Evolutionary conservation across 2,329 filamentous ascomycete species (phyloP).

Genomic region (Coniosporium tulheliwenetii): DNA sequence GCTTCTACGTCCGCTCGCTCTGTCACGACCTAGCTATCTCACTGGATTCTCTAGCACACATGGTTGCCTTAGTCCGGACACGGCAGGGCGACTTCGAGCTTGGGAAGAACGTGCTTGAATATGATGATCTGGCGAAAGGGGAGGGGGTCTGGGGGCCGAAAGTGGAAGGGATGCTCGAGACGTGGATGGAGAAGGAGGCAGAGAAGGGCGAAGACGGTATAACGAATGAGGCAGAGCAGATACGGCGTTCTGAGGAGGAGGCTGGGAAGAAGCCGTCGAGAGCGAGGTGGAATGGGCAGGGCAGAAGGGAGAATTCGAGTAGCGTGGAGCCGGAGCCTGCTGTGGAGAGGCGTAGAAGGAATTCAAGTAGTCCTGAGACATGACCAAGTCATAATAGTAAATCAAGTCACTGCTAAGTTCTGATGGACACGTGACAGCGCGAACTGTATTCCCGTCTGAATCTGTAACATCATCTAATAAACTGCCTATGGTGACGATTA

Average conservation of each 20-base stretch:
- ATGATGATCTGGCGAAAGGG: constrained; percentile 56
- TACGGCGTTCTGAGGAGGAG: no score
- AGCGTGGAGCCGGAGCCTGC: background rate
- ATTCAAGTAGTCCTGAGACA: constrained; percentile 3
- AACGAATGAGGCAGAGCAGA: background rate
- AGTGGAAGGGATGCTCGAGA: constrained; percentile 42
- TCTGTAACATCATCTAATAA: no score
- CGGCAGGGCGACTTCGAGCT: constrained; percentile 71
- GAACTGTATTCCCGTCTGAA: no score
- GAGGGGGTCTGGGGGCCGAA: constrained; percentile 73
- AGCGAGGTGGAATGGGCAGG: constrained; percentile 2
- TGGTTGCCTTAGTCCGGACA: constrained; percentile 69
- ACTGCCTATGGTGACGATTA: no score
- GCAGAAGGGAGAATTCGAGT: background rate
- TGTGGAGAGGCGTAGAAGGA: constrained; percentile 1
- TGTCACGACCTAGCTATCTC: constrained; percentile 82
- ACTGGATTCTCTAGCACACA: constrained; percentile 66
- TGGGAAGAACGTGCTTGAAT: constrained; percentile 62
- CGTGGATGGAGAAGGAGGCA: constrained; percentile 28
- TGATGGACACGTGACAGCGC: no score
- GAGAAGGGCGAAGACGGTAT: background rate
- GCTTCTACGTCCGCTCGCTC: constrained; percentile 91
- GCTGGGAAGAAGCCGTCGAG: background rate
- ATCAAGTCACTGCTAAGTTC: no score
- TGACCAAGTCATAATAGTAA: no score